A percentile compares a stretch with the other conserved stretches of the same genome.
Evolutionary conservation across 768 basidiomycete genomes (phyloP).

Genomic region (Mycena filopes): DNA sequence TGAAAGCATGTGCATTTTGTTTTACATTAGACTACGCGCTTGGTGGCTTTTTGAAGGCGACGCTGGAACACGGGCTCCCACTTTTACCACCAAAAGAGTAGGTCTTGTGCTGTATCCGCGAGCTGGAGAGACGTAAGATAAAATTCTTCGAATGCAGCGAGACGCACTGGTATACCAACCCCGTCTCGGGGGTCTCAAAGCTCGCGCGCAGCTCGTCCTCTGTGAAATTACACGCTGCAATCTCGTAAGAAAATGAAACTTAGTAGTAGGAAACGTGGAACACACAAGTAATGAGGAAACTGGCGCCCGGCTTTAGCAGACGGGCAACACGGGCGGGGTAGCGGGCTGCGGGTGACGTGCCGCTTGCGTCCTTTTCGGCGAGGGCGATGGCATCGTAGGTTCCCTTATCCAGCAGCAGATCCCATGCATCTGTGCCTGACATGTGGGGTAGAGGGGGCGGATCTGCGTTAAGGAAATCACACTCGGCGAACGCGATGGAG

Average conservation of each 20-base stretch:
- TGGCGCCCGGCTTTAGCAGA: slow-evolving; percentile 72
- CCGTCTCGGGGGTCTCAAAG: slow-evolving; percentile 60
- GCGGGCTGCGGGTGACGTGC: slow-evolving; percentile 59
- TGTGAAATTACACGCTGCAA: slow-evolving; percentile 84
- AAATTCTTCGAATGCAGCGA: background rate
- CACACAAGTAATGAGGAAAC: slow-evolving; percentile 86
- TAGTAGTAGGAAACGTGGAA: slow-evolving; percentile 1
- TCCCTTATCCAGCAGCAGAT: slow-evolving; percentile 87
- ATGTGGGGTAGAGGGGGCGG: slow-evolving; percentile 49
- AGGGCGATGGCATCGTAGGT: slow-evolving; percentile 89
- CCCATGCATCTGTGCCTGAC: slow-evolving; percentile 60
- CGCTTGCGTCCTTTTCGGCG: slow-evolving; percentile 65
- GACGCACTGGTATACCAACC: slow-evolving; percentile 74
- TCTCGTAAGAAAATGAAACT: background rate
- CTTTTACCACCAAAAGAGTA: slow-evolving; percentile 83
- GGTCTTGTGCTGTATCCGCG: slow-evolving; percentile 75
- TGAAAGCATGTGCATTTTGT: too few species aligned
- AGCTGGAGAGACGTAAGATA: slow-evolving; percentile 54
- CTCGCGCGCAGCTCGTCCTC: slow-evolving; percentile 72
- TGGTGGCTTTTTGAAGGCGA: slow-evolving; percentile 68
- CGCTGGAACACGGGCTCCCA: slow-evolving; percentile 75
- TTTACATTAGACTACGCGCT: background rate
- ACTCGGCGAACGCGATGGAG: slow-evolving; percentile 63
- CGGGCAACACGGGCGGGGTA: slow-evolving; percentile 70
- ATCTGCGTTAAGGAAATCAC: slow-evolving; percentile 73